Base-by-base conservation (phyloP, 2,329 filamentous ascomycete species). In the Trichophyton simii region DNA sequence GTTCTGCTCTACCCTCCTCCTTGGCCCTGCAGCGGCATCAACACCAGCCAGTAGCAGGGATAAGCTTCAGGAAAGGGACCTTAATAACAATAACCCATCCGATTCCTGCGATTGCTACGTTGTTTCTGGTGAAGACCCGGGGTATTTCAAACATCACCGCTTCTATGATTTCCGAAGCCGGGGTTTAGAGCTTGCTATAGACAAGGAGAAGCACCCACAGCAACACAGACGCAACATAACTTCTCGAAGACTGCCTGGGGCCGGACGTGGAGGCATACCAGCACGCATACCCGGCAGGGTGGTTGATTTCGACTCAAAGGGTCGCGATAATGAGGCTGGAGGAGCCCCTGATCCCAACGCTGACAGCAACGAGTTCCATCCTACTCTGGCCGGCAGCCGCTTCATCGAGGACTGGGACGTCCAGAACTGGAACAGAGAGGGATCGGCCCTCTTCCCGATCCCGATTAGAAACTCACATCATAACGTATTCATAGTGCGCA, bases 111-210 rank as follows among this genome's bases (percentile, higher is more conserved):
- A 77, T 60, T 80, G 79, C 69, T 81, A 79, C 63, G 71, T 76
- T 7, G 72, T 80, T 31, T 73, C 75, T 1, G 72, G 72, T 3
- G 66, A 75, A 2, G 70, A 75, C 7, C 74, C 75, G 18, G 70
- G 73, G 5, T 79, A 78, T 68, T 81, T 81, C 65, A 73, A 77
- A 55, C 74, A 80, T 68, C 77, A 81, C 71, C 75, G 74, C 58
- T 77, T 81, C 67, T 80, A 75, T 71, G 79, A 81, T 68, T 81
- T 81, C 65, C 77, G 79, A 28, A 22, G 5, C 20, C 38, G 20
- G 4, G 20, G 28, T 28, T 15, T 41, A 22, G n/a, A 41, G 13
- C 34, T 28, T 7, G 9, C 20, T 25, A 34, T 34, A 7, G 28
- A 34, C 1, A 31, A 31, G 31, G 13, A 15, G 22, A 13, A 31